phyloP scores from a whole-genome alignment of 1,284 basidiomycete genomes.

The Leccinum glutinopallens region DNA sequence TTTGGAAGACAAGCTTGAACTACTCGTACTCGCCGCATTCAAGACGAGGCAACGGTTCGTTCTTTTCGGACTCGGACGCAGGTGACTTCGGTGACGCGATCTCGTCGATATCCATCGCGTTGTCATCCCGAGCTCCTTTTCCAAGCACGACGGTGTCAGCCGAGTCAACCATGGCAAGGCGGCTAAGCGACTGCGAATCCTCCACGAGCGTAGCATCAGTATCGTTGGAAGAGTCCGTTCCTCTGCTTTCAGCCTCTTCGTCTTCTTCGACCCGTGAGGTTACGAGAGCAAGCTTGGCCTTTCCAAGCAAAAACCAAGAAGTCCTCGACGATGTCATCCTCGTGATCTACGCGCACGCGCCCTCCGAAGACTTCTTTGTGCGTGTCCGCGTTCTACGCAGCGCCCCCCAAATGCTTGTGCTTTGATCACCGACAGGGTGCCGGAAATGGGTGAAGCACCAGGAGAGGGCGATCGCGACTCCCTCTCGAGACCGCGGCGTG shows the following conservation, averaged over 20 bases:
- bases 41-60: slow-evolving; percentile 42
- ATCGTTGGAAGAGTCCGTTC: slow-evolving; percentile 79
- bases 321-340: too few relatives aligned
- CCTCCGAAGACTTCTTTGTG: slow-evolving; percentile 70
- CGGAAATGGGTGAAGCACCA: slow-evolving; percentile 61
- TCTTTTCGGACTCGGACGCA: slow-evolving; percentile 43
- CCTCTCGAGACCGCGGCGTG: slow-evolving; percentile 48
- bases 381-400: slow-evolving; percentile 73
- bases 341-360: slow-evolving; percentile 38
- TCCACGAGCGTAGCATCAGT: slow-evolving; percentile 85
- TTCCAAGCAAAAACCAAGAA: too few relatives aligned
- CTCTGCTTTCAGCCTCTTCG: slow-evolving; percentile 70
- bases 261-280: slow-evolving; percentile 90
- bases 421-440: slow-evolving; percentile 84
- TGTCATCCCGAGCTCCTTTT: slow-evolving; percentile 63
- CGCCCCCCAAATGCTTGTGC: slow-evolving; percentile 85
- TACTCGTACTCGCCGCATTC: slow-evolving; percentile 26
- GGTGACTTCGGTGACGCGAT: slow-evolving; percentile 38
- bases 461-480: slow-evolving; percentile 75
- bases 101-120: slow-evolving; percentile 53
- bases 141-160: slow-evolving; percentile 64
- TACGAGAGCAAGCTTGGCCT: slow-evolving; percentile 88
- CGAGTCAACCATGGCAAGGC: slow-evolving; percentile 33
- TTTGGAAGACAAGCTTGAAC: slow-evolving; percentile 35
- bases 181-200: slow-evolving; percentile 50